These are phyloP conservation scores for Sordariomycetes sp. DNA, from an alignment of 2,329 filamentous ascomycete species.

Conservation along the genomic window DNA sequence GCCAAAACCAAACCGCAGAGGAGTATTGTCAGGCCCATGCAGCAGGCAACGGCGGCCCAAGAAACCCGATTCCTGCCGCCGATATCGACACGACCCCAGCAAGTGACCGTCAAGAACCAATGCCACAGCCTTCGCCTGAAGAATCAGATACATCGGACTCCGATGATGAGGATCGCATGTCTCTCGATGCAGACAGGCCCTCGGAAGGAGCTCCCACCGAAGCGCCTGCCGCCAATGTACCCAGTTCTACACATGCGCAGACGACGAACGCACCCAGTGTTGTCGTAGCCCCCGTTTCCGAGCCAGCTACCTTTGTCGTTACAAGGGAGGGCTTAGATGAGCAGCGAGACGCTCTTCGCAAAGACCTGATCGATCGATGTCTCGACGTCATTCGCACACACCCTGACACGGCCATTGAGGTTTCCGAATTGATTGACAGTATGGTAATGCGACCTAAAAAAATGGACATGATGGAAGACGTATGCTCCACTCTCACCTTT, in stretches of 20 bases:
- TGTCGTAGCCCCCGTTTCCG: neutral
- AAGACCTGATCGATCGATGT: constrained; percentile 78
- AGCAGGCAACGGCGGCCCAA: constrained; percentile 45
- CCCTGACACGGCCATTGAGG: constrained; percentile 79
- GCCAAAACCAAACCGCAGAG: constrained; percentile 45
- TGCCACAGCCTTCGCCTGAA: no score
- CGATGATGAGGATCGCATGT: constrained; percentile 27
- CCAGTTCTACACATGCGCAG: constrained; percentile 6
- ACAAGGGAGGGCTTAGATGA: constrained; percentile 72
- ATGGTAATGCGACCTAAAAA: constrained; percentile 53
- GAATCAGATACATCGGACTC: constrained; percentile 8
- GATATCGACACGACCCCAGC: constrained; percentile 37
- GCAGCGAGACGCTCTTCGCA: constrained; percentile 62
- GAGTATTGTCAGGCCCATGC: constrained; percentile 68
- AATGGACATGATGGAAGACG: constrained; percentile 54
- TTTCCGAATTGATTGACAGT: constrained; percentile 76
- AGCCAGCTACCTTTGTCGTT: no score
- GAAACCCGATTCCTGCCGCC: constrained; percentile 57
- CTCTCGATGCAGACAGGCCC: constrained; percentile 18
- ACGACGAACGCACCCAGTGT: neutral
- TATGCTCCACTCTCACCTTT: constrained; percentile 74
- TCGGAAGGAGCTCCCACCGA: neutral
- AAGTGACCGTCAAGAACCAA: no score
- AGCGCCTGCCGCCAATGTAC: neutral
- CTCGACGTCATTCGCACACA: constrained; percentile 85